These are phyloP conservation scores for Xylariaceae sp. DNA, from an alignment of 2,329 filamentous ascomycete genomes.

Conservation along the genomic window DNA sequence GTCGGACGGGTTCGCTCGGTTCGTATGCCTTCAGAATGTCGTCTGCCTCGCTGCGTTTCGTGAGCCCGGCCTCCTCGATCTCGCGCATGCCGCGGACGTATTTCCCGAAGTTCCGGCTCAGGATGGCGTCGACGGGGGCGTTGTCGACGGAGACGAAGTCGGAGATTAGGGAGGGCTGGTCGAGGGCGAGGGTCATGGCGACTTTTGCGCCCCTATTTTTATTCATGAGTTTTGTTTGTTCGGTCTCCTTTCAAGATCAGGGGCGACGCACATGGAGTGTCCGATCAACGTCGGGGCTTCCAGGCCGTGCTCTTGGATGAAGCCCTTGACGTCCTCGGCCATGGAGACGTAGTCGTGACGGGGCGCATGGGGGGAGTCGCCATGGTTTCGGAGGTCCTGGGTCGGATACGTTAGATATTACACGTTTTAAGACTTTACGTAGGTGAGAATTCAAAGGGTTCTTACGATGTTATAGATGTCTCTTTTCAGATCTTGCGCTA, in stretches of 20 bases:
- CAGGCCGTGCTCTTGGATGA: slow-evolving; percentile 68
- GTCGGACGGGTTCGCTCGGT: slow-evolving; percentile 68
- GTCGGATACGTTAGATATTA: slow-evolving; percentile 14
- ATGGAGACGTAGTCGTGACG: slow-evolving; percentile 77
- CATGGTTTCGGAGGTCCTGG: slow-evolving; percentile 88
- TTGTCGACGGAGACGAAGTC: slow-evolving; percentile 86
- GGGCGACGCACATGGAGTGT: slow-evolving; percentile 71
- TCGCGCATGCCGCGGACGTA: slow-evolving; percentile 82
- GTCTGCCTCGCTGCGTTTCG: slow-evolving; percentile 72
- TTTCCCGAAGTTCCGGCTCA: slow-evolving; percentile 68
- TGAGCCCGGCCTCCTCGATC: slow-evolving; percentile 64
- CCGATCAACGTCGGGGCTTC: slow-evolving; percentile 73
- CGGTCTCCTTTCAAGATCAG: no score
- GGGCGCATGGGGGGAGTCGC: slow-evolving; percentile 73
- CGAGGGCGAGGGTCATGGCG: slow-evolving; percentile 80
- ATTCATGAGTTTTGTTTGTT: not conserved
- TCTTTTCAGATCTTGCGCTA: slow-evolving; percentile 74
- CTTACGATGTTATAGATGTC: slow-evolving; percentile 74
- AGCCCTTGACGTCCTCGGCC: slow-evolving; percentile 75
- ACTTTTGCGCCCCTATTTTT: slow-evolving; percentile 70
- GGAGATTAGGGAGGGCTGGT: slow-evolving; percentile 59
- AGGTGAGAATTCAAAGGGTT: not conserved
- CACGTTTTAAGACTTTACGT: not conserved
- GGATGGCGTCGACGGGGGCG: slow-evolving; percentile 73
- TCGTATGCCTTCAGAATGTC: slow-evolving; percentile 71